Evolutionary conservation across 257 asterid species (phyloP).

Genomic region (Solanum virginianum): DNA sequence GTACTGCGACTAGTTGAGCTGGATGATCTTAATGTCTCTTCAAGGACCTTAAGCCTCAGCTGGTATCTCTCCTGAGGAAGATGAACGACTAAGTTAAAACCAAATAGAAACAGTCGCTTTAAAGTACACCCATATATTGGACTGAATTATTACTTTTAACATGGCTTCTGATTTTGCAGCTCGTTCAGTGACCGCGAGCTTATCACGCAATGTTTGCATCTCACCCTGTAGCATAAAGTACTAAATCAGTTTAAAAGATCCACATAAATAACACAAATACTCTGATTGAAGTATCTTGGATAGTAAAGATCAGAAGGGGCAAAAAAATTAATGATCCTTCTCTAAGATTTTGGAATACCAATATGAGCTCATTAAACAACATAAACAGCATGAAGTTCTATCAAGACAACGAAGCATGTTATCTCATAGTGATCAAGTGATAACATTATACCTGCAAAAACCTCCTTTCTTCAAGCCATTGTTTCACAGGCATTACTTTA

Average conservation of each 20-base stretch:
- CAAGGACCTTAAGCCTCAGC: constrained; percentile 68
- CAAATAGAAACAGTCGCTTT: not conserved
- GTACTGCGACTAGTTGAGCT: constrained; percentile 43
- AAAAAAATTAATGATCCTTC: not conserved
- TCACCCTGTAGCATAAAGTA: constrained; percentile 48
- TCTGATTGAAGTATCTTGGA: not conserved
- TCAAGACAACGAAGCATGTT: not conserved
- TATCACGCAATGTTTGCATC: constrained; percentile 92
- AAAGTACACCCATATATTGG: not conserved
- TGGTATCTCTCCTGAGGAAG: constrained; percentile 69
- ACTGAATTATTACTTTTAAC: constrained; percentile 42
- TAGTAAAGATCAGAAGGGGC: not conserved
- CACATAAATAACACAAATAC: not conserved
- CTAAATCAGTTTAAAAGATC: not conserved
- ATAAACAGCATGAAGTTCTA: not conserved
- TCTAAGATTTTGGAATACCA: not conserved
- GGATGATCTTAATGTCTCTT: constrained; percentile 80
- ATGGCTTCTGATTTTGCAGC: constrained; percentile 85
- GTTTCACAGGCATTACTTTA: constrained; percentile 97
- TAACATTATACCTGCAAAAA: constrained; percentile 52
- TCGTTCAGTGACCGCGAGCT: constrained; percentile 76
- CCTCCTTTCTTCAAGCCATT: constrained; percentile 96
- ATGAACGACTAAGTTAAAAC: not conserved
- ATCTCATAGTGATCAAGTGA: not conserved
- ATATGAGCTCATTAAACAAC: not conserved